These are phyloP conservation scores for Geosiphon pyriformis DNA, from an alignment of 192 early-diverging fungal genomes.

Conservation along the genomic window DNA sequence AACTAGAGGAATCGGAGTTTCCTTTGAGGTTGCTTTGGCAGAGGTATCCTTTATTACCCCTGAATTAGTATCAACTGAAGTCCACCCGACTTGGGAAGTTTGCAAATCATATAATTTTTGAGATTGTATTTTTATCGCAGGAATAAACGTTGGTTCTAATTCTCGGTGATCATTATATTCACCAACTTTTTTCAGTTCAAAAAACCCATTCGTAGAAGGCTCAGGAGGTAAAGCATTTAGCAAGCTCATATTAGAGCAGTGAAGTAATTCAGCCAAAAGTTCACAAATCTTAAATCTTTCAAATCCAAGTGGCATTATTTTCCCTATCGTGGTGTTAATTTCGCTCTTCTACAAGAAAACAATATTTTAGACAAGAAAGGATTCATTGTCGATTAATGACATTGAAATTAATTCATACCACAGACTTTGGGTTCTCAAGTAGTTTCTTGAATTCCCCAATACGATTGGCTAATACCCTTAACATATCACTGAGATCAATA, in stretches of 20 bases:
- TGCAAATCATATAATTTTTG: slow-evolving; percentile 4
- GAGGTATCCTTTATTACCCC: too few species aligned
- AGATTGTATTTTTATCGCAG: not conserved
- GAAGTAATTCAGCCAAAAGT: slow-evolving; percentile 95
- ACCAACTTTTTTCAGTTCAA: slow-evolving; percentile 21
- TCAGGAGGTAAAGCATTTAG: slow-evolving; percentile 49
- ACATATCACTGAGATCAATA: slow-evolving; percentile 85
- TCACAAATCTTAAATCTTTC: slow-evolving; percentile 95
- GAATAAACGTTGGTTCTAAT: not conserved
- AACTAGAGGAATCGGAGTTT: too few species aligned
- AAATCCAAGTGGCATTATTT: slow-evolving; percentile 81
- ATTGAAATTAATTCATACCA: slow-evolving; percentile 39
- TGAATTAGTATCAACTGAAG: too few species aligned
- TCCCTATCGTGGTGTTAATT: slow-evolving; percentile 75
- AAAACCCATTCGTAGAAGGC: slow-evolving; percentile 34
- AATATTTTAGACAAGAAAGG: not conserved
- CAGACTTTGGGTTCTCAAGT: slow-evolving; percentile 66
- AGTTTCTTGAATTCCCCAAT: slow-evolving; percentile 73
- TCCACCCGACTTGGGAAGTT: too few species aligned
- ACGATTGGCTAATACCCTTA: slow-evolving; percentile 75
- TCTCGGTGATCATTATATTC: slow-evolving; percentile 12
- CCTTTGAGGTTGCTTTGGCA: too few species aligned
- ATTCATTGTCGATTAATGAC: not conserved
- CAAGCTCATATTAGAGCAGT: slow-evolving; percentile 82
- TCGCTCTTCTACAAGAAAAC: slow-evolving; percentile 38